These are phyloP conservation scores for Isabelozyma pseudorhagii DNA, from an alignment of 805 yeast species.

Conservation along the genomic window DNA sequence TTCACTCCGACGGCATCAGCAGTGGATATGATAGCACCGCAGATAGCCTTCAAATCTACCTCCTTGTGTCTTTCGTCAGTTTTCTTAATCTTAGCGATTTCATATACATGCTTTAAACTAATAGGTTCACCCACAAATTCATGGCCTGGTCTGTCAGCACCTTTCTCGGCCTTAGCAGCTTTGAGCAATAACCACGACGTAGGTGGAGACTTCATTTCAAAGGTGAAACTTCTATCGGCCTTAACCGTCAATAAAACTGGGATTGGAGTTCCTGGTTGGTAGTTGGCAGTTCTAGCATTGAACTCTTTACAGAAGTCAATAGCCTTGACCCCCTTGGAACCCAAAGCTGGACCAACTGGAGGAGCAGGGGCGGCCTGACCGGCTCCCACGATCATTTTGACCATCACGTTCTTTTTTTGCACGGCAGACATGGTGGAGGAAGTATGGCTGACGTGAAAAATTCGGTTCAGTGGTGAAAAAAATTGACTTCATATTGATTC, in stretches of 20 bases:
- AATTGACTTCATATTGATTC: neutral
- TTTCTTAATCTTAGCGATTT: slow-evolving; percentile 90
- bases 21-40: slow-evolving; percentile 79
- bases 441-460: neutral
- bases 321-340: slow-evolving; percentile 98
- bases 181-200: slow-evolving; percentile 81
- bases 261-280: slow-evolving; percentile 81
- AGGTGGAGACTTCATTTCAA: slow-evolving; percentile 87
- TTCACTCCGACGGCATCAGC: slow-evolving; percentile 88
- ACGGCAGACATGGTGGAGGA: slow-evolving; percentile 16
- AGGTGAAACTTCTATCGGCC: slow-evolving; percentile 89
- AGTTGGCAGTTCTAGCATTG: slow-evolving; percentile 92
- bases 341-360: slow-evolving; percentile 98
- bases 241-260: slow-evolving; percentile 82
- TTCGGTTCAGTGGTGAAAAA: neutral
- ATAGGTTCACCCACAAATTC: slow-evolving; percentile 53
- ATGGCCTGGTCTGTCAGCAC: slow-evolving; percentile 67
- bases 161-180: slow-evolving; percentile 79
- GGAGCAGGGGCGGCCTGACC: slow-evolving; percentile 99
- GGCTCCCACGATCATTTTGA: slow-evolving; percentile 91
- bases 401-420: slow-evolving; percentile 56
- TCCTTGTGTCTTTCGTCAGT: slow-evolving; percentile 76
- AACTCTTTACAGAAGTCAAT: slow-evolving; percentile 98
- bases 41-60: slow-evolving; percentile 68
- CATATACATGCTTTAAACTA: slow-evolving; percentile 86